phyloP scores from a whole-genome alignment of 495 filamentous ascomycete species.

The Tirmania nivea region DNA sequence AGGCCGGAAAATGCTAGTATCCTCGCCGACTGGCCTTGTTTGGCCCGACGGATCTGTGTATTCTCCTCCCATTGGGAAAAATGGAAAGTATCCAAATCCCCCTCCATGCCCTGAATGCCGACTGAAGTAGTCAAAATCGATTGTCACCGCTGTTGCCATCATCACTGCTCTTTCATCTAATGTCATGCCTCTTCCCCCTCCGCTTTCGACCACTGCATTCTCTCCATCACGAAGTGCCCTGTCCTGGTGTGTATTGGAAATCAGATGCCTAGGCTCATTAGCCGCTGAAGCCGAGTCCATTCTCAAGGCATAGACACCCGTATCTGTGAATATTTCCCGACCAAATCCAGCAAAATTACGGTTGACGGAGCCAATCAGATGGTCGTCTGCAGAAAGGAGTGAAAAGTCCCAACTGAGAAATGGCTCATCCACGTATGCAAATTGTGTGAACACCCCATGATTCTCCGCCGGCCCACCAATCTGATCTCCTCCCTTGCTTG shows the following conservation, averaged over 20 bases:
- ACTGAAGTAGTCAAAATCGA: slow-evolving; percentile 58
- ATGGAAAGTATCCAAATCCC: slow-evolving; percentile 8
- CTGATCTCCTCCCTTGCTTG: slow-evolving; percentile 6
- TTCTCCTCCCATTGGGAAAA: background rate
- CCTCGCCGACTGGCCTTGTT: background rate
- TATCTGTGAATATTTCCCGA: slow-evolving; percentile 51
- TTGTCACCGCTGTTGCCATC: slow-evolving; percentile 46
- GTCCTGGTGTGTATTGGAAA: slow-evolving; percentile 19
- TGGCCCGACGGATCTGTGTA: background rate
- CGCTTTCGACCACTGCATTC: slow-evolving; percentile 2
- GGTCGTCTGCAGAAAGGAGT: slow-evolving; percentile 26
- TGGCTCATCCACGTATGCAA: slow-evolving; percentile 39
- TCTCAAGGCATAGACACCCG: slow-evolving; percentile 43
- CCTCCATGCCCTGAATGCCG: slow-evolving; percentile 31
- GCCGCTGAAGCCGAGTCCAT: slow-evolving; percentile 40
- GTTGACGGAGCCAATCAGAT: slow-evolving; percentile 40
- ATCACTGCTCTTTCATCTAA: slow-evolving; percentile 51
- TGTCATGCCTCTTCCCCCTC: slow-evolving; percentile 32
- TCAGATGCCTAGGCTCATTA: slow-evolving; percentile 23
- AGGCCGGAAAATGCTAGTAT: background rate
- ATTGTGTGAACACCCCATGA: slow-evolving; percentile 34
- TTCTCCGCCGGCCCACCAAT: slow-evolving; percentile 9
- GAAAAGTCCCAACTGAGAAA: slow-evolving; percentile 39
- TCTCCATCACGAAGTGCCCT: background rate
- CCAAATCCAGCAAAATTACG: slow-evolving; percentile 46